Percentiles rank a stretch among this genome's conserved stretches.
phyloP scores from a whole-genome alignment of 129 eudicot genomes.

The Helianthus annuus region DNA sequence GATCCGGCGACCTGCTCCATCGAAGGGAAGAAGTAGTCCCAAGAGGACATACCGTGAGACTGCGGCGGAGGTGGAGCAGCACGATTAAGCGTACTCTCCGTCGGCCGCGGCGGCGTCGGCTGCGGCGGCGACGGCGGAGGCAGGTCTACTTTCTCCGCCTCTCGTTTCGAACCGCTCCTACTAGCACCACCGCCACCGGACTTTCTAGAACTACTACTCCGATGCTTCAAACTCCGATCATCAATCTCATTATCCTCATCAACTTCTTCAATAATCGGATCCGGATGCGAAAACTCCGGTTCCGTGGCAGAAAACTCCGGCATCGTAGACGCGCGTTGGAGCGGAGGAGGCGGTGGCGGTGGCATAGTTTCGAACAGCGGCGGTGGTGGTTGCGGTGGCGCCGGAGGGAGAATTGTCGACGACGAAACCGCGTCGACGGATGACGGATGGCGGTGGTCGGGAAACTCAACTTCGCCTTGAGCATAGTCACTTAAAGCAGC shows the following conservation, averaged over 20 bases:
- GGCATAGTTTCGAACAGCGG: slow-evolving; percentile 30
- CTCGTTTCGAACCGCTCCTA: slow-evolving; percentile 32
- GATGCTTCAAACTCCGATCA: slow-evolving; percentile 55
- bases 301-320: slow-evolving; percentile 56
- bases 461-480: slow-evolving; percentile 61
- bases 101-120: slow-evolving; percentile 25
- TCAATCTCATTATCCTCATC: slow-evolving; percentile 54
- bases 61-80: slow-evolving; percentile 51
- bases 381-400: slow-evolving; percentile 30
- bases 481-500: slow-evolving; percentile 97
- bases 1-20: slow-evolving; percentile 59
- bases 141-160: slow-evolving; percentile 40
- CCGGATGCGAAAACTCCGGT: slow-evolving; percentile 42
- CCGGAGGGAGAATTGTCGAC: slow-evolving; percentile 29
- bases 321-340: slow-evolving; percentile 72
- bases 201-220: slow-evolving; percentile 40
- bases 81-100: slow-evolving; percentile 13
- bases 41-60: slow-evolving; percentile 36
- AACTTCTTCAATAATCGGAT: slow-evolving; percentile 67
- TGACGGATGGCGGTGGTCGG: slow-evolving; percentile 28
- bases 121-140: slow-evolving; percentile 54
- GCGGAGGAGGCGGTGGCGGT: slow-evolving; percentile 63
- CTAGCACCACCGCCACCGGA: slow-evolving; percentile 31
- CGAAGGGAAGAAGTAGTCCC: slow-evolving; percentile 62
- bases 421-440: slow-evolving; percentile 23